Percentiles rank a stretch among this genome's conserved stretches.
Conservation (phyloP, 139 green algal species). For the Asterochloris sp. region DNA sequence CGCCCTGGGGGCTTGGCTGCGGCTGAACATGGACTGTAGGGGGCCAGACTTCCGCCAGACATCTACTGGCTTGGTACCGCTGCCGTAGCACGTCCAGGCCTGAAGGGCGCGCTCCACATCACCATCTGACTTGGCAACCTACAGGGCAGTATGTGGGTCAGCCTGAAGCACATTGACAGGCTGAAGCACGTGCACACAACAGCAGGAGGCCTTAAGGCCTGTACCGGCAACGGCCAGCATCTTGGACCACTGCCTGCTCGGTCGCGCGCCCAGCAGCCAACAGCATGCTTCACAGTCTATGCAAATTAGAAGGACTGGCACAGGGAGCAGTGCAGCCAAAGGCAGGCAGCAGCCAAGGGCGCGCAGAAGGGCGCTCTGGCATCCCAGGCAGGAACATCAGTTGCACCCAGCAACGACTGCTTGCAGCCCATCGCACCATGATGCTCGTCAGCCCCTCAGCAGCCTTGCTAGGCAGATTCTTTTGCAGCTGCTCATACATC, state of each 20-base stretch:
- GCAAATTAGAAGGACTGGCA: no score
- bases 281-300: no score
- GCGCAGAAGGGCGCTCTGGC: background rate
- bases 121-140: slow-evolving; percentile 28
- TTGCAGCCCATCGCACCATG: background rate
- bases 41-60: background rate
- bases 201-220: no score
- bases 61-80: background rate
- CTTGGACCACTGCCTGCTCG: no score
- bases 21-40: background rate
- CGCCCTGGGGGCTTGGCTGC: no score
- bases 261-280: no score
- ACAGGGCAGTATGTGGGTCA: background rate
- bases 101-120: slow-evolving; percentile 38
- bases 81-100: slow-evolving; percentile 23
- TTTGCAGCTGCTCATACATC: slow-evolving; percentile 23
- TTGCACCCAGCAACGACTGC: background rate
- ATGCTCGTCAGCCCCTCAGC: background rate
- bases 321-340: no score
- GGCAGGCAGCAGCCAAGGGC: no score
- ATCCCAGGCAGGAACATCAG: background rate
- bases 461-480: background rate
- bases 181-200: no score
- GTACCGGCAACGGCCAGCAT: no score
- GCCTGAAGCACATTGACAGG: no score